Base-by-base conservation (phyloP, 1,284 basidiomycete genomes). In the Ustilago curta region DNA sequence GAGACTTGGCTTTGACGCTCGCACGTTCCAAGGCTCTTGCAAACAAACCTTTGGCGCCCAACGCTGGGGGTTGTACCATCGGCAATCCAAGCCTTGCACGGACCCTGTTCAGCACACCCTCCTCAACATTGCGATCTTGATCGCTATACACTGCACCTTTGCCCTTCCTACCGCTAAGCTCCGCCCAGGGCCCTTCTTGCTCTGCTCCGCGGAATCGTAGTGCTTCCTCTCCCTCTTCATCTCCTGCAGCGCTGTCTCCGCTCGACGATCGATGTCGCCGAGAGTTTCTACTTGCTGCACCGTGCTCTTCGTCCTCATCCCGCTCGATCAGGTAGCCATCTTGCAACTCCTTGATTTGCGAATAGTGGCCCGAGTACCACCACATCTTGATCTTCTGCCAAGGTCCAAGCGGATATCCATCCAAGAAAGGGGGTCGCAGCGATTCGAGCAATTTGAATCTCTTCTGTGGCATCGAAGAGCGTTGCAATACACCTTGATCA, bases 401-500 rank as follows among this genome's bases (percentile, higher is more conserved):
- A 1, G 80, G 82, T 0, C 75, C 69, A 8, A 76, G 59, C 1
- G 81, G 81, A 42, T 82, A 79, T 8, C 83, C 83, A 37, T 84
- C 83, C 42, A 84, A 57, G 60, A 83, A 84, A 1, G 83, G 83
- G 12, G 83, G 83, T 39, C 83, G 76, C 1, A 84, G 69, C 39
- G 80, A 81, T 23, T 80, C 71, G 42, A 82, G 55, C n/a, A 83
- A 54, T 58, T 74, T 71, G 53, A 74, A 45, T n/a, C 61, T 48
- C 56, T 70, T 76, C 48, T 64, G 70, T 11, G 58, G 69, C 32
- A 70, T 73, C 19, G 68, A 70, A 6, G 70, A 44, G 2, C 69
- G 54, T 42, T 57, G 59, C 43, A 72, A 35, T 18, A 70, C 57
- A 32, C 54, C 50, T 32, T 59, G 51, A 2, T 68, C 73, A 29